Percentiles rank a stretch among this genome's conserved stretches.
phyloP scores from a whole-genome alignment of 2,329 filamentous ascomycete species.

The Trichoderma asperellum region DNA sequence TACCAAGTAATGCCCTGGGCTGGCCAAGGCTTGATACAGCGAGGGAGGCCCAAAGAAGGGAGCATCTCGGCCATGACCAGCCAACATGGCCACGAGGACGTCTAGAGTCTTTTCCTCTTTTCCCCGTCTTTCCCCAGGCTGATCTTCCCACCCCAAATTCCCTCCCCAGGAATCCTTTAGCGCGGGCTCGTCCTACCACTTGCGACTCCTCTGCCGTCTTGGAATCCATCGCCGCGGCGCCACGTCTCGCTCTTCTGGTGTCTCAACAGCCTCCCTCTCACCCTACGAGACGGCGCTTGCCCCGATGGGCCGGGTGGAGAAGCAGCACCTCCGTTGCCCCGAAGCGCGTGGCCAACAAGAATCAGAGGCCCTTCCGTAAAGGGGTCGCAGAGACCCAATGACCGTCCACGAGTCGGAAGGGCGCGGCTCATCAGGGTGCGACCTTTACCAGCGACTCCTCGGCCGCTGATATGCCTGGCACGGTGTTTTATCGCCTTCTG shows the following conservation, averaged over 20 bases:
- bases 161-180: constrained; percentile 19
- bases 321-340: constrained; percentile 28
- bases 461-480: not conserved
- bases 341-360: constrained; percentile 18
- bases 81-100: not conserved
- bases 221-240: constrained; percentile 9
- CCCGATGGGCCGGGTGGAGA: constrained; percentile 28
- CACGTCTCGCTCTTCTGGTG: not conserved
- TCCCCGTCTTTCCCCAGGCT: constrained; percentile 25
- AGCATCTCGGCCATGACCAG: not conserved
- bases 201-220: constrained; percentile 1
- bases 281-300: constrained; percentile 22
- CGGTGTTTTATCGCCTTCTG: not conserved
- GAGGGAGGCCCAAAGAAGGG: not conserved
- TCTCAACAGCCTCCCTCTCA: not conserved
- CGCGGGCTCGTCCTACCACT: not conserved
- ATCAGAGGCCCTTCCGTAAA: not conserved
- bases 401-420: constrained; percentile 11
- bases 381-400: not conserved
- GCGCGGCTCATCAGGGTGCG: not conserved
- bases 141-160: not conserved
- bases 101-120: not conserved
- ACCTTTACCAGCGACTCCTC: not conserved
- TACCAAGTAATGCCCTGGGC: not conserved
- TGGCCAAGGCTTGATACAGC: not conserved